Base-by-base conservation (phyloP, 306 rosid genomes). In the Rosa lucieae region DNA sequence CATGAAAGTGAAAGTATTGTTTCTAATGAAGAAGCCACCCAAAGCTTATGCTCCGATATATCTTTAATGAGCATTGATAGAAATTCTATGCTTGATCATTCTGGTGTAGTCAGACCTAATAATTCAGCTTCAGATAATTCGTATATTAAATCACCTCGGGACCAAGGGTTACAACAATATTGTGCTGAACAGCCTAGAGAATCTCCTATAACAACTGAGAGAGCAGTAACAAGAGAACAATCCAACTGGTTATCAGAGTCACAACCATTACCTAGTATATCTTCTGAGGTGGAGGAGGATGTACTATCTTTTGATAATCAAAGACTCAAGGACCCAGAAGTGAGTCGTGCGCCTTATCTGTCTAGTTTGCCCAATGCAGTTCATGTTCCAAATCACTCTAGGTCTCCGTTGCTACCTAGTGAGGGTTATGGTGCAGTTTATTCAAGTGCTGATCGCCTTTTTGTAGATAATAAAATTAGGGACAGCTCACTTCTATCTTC, bases 251-350 rank as follows among this genome's bases (percentile, higher is more conserved):
- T 74, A 67, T 84, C 83, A 35, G 88, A 87, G 72, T 81, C 87
- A 12, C 88, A 78, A 65, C 52, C 82, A 58, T 81, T 66, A 46
- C 74, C 87, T 40, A 78, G 72, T 72, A 73, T 72, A 48, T 81
- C 82, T 67, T 39, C 86, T 75, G 91, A 88, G 79, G 82, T 89
- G 72, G 98, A 94, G 79, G 98, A 92, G 74, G 97, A 92, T 81
- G 84, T 87, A 66, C 78, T 85, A 77, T 85, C 89, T 80, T 92
- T 92, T 80, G 94, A 89, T 76, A 89, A 86, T 83, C 92, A 87
- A 77, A 85, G 99, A 77, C 93, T 85, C 23, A 92, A 88, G 85
- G 99, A 91, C 84, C 97, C 95, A 67, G 97, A 92, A 86, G 87
- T 86, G 78, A 83, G 80, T 80, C 85, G 55, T 79, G 80, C 91